Percentiles rank a stretch among this genome's conserved stretches.
Evolutionary conservation across 805 yeast species (phyloP).

Genomic region (Zygosaccharomyces lentus): DNA sequence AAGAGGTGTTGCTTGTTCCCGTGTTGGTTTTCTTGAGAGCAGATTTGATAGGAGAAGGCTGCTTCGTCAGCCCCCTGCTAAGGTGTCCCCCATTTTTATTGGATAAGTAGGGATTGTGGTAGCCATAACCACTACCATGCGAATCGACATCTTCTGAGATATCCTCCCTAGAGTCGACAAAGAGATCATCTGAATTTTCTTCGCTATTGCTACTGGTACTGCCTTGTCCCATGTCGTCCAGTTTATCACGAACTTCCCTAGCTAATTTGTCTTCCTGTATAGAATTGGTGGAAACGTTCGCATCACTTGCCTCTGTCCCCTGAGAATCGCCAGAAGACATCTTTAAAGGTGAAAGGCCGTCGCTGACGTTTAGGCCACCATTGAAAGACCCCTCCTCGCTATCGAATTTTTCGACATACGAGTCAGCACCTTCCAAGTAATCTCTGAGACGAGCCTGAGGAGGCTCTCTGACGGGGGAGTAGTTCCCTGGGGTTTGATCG

Average conservation of each 20-base stretch:
- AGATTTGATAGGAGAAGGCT: slow-evolving; percentile 42
- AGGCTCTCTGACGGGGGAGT: neutral
- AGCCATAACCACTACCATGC: neutral
- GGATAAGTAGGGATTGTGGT: slow-evolving; percentile 6
- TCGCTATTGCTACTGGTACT: slow-evolving; percentile 3
- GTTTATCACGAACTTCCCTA: slow-evolving; percentile 1
- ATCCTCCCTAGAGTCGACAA: slow-evolving; percentile 5
- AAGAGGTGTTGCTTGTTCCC: slow-evolving; percentile 19
- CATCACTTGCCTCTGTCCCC: neutral
- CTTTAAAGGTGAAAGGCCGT: neutral
- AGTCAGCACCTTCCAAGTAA: neutral
- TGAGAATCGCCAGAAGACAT: neutral
- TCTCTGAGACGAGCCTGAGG: slow-evolving; percentile 4
- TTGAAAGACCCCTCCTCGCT: neutral
- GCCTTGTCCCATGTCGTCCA: slow-evolving; percentile 3
- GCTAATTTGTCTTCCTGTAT: slow-evolving; percentile 1
- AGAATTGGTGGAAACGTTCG: neutral
- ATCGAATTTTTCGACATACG: neutral
- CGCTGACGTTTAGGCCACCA: neutral
- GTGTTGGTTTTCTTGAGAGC: slow-evolving; percentile 37
- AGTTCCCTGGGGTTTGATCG: neutral
- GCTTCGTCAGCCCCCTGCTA: slow-evolving; percentile 6
- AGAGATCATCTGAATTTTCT: slow-evolving; percentile 3
- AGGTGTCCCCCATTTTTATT: neutral
- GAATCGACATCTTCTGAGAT: neutral